phyloP scores from a whole-genome alignment of 1,284 basidiomycete genomes.

The Fistulinella staudtii region DNA sequence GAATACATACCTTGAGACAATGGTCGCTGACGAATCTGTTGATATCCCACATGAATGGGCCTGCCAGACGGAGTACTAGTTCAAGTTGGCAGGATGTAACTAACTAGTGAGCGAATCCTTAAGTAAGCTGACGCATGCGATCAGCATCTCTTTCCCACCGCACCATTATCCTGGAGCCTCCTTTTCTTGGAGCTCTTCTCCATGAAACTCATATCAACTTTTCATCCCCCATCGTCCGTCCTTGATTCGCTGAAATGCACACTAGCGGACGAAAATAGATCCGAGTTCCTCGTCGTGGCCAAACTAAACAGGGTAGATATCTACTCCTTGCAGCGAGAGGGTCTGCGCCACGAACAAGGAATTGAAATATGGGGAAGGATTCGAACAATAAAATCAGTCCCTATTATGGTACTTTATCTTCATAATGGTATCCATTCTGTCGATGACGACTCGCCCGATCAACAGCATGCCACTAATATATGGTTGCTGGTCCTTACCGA shows the following conservation, averaged over 20 bases:
- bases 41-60: constrained; percentile 41
- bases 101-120: neutral
- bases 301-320: constrained; percentile 63
- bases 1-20: constrained; percentile 62
- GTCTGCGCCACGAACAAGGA: constrained; percentile 52
- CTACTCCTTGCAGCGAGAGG: constrained; percentile 55
- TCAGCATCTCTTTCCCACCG: no score
- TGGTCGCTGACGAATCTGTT: constrained; percentile 86
- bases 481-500: constrained; percentile 63
- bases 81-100: neutral
- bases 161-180: no score
- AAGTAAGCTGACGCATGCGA: neutral
- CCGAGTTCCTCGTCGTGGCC: constrained; percentile 63
- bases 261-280: constrained; percentile 42
- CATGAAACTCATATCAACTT: constrained; percentile 71
- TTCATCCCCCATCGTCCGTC: constrained; percentile 63
- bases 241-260: constrained; percentile 58
- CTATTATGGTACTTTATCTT: constrained; percentile 42
- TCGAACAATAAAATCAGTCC: constrained; percentile 50
- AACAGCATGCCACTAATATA: constrained; percentile 43
- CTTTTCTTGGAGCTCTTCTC: neutral
- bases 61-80: no score
- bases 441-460: constrained; percentile 6
- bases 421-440: neutral
- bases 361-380: constrained; percentile 66